Base-by-base conservation (phyloP, 83 land plant genomes). In the Picea abies region DNA sequence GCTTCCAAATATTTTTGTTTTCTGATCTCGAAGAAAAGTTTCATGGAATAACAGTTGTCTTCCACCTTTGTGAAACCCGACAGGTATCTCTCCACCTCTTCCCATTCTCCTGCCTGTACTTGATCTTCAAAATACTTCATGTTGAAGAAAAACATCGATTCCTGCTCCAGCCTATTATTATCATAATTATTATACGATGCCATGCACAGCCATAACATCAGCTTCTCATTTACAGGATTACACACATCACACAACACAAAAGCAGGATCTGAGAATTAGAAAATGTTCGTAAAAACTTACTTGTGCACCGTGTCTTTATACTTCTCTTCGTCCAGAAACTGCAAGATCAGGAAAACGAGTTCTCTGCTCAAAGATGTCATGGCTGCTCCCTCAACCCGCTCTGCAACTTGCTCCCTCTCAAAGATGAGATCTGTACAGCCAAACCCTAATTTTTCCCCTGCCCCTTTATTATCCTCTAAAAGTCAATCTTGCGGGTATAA, bases 1-100 rank as follows among this genome's bases (percentile, higher is more conserved):
- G 98, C 98, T 76, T 95, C 98, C 22, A 95, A 97, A 84, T 95
- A 95, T 85, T 95, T 95, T 91, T 95, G 98, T 86, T 95, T 95
- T 79, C 98, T 84, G 26, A 95, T 95, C 86, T 95, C 98, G 56
- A 95, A 95, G 83, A 95, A 95, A 2, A 95, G 94, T 90, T 95
- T 93, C 98, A 95, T 95, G 20, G 96, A 93, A 76, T 93, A 95
- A 23, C 96, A 85, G 69, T 95, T 95, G 79, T 95, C 98, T 85
- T 95, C 98, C 61, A 95, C 95, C 82, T 93, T 93, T 26, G 95
- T 93, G 47, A 93, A 93, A n/a, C 95, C 95, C 4, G 94, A 93
- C 19, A 93, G 88, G 66, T 93, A 92, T 23, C 86, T 86, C 87
- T 93, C 95, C 47, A 93, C 95, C 83, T 93, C 95, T 23, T 93